These are phyloP conservation scores for Nothopassalora personata DNA, from an alignment of 2,329 filamentous ascomycete species.

Conservation along the genomic window DNA sequence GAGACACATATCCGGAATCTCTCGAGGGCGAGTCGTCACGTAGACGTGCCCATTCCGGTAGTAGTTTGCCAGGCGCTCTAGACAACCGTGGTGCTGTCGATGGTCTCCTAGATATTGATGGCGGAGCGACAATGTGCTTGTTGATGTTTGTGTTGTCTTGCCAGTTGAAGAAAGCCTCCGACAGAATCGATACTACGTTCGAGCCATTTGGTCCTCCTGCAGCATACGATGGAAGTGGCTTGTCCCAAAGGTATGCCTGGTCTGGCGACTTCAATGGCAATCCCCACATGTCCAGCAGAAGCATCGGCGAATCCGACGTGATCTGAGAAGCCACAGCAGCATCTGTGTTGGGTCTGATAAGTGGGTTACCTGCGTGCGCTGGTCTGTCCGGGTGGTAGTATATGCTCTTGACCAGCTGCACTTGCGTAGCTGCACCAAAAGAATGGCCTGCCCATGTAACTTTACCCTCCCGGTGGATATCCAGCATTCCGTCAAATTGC, in stretches of 20 bases:
- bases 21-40: conserved; percentile 27
- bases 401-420: conserved; percentile 73
- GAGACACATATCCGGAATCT: conserved; percentile 32
- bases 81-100: conserved; percentile 25
- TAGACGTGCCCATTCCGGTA: conserved; percentile 28
- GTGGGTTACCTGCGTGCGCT: conserved; percentile 46
- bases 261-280: conserved; percentile 62
- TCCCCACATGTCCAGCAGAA: conserved; percentile 77
- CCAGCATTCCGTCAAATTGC: conserved; percentile 57
- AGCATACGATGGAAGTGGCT: conserved; percentile 66
- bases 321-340: conserved; percentile 61
- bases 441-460: conserved; percentile 75
- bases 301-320: conserved; percentile 58
- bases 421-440: conserved; percentile 68
- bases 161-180: conserved; percentile 76
- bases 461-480: conserved; percentile 65
- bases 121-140: conserved; percentile 53
- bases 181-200: conserved; percentile 65
- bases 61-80: conserved; percentile 23
- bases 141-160: conserved; percentile 64
- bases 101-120: conserved; percentile 24
- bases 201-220: conserved; percentile 47
- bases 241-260: conserved; percentile 60
- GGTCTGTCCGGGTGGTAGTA: conserved; percentile 54
- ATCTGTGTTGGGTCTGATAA: conserved; percentile 55